Conservation (phyloP, 1,139 yeast genomes). For the Taphrina betulina region DNA sequence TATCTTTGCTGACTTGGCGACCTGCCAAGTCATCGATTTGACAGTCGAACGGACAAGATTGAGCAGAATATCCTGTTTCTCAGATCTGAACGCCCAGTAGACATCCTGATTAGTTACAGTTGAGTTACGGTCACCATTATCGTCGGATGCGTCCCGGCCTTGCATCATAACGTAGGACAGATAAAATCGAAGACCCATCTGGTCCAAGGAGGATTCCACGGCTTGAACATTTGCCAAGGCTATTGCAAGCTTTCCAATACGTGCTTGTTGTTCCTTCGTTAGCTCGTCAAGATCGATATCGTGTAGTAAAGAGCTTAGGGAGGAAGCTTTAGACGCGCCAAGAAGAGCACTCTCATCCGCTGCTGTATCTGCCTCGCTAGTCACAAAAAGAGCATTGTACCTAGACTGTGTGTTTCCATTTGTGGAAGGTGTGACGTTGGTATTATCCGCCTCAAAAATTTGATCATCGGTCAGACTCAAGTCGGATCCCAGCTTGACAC, state of each 20-base stretch:
- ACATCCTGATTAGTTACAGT: conserved; percentile 50
- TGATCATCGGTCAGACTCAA: neutral
- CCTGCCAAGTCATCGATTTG: conserved; percentile 57
- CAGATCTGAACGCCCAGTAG: conserved; percentile 64
- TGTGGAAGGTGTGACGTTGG: neutral
- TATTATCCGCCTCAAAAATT: neutral
- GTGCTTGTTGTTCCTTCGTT: neutral
- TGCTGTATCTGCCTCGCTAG: neutral
- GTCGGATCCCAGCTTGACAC: neutral
- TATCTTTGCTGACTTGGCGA: conserved; percentile 61
- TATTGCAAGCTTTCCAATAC: neutral
- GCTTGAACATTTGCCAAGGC: conserved; percentile 2
- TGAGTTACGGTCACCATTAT: neutral
- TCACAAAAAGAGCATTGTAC: conserved; percentile 1
- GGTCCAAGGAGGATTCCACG: conserved; percentile 5
- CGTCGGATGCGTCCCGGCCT: no score
- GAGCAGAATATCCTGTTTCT: conserved; percentile 61
- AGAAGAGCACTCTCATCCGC: neutral
- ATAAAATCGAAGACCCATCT: conserved; percentile 17
- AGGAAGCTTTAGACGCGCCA: conserved; percentile 5
- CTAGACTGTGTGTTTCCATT: neutral
- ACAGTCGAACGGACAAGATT: conserved; percentile 54
- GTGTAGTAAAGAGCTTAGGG: neutral
- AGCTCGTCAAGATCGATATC: neutral
- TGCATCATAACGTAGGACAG: conserved; percentile 17